phyloP scores from a whole-genome alignment of 2,329 filamentous ascomycete genomes.

The Sclerotinia trifoliorum region DNA sequence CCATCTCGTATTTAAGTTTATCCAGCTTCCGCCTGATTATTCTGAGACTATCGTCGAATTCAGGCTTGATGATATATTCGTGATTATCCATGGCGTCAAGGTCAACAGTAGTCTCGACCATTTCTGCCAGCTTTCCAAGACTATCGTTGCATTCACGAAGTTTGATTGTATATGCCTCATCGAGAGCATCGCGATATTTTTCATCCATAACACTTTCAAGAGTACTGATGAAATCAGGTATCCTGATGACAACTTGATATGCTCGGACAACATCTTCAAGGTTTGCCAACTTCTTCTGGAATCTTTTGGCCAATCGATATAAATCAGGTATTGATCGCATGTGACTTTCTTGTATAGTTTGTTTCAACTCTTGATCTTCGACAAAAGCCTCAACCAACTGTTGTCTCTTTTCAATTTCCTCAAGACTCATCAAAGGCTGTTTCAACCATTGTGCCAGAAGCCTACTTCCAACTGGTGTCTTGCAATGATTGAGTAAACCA shows the following conservation, averaged over 20 bases:
- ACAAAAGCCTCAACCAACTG: constrained; percentile 95
- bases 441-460: constrained; percentile 95
- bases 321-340: constrained; percentile 89
- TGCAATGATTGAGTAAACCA: constrained; percentile 94
- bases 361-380: constrained; percentile 85
- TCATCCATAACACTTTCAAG: constrained; percentile 96
- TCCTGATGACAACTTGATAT: constrained; percentile 89
- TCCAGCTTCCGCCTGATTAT: constrained; percentile 92
- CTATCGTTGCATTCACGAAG: constrained; percentile 73
- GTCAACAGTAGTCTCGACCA: constrained; percentile 98
- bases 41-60: constrained; percentile 86
- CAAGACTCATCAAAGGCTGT: constrained; percentile 89
- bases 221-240: constrained; percentile 86
- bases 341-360: constrained; percentile 96
- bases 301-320: constrained; percentile 89
- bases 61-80: constrained; percentile 98
- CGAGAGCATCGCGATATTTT: constrained; percentile 81
- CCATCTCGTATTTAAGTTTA: constrained; percentile 77
- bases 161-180: constrained; percentile 83
- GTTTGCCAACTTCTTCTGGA: constrained; percentile 86
- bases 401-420: constrained; percentile 86
- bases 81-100: constrained; percentile 93
- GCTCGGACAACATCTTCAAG: constrained; percentile 93
- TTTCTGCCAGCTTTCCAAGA: constrained; percentile 85
- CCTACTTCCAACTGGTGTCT: constrained; percentile 88